These are phyloP conservation scores for Penicillium herquei DNA, from an alignment of 495 filamentous ascomycete species.

Conservation along the genomic window DNA sequence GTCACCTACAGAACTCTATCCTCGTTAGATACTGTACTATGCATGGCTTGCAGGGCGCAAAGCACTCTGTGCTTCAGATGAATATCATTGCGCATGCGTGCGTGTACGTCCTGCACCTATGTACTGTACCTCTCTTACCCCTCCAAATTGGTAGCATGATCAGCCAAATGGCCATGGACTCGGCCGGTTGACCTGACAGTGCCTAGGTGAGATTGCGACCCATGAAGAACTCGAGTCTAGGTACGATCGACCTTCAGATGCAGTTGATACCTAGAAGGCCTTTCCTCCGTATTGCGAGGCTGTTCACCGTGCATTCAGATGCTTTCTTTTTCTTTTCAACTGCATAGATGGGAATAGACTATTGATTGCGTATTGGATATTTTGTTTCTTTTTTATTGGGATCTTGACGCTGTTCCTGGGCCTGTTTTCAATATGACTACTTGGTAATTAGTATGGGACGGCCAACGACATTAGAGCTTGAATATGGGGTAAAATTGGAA, in stretches of 20 bases:
- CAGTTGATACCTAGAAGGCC: no score
- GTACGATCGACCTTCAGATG: no score
- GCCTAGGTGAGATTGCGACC: not conserved
- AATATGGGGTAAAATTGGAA: no score
- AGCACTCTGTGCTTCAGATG: not conserved
- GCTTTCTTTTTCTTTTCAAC: not conserved
- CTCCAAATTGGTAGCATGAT: no score
- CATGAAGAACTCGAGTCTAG: no score
- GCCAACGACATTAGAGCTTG: no score
- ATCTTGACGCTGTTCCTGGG: conserved; percentile 4
- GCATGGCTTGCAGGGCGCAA: conserved; percentile 15
- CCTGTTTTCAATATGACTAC: conserved; percentile 7
- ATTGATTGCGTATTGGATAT: not conserved
- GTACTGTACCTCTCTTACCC: no score
- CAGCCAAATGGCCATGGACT: no score
- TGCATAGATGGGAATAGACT: not conserved
- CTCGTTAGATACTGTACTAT: conserved; percentile 10
- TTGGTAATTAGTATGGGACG: no score
- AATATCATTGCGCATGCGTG: not conserved
- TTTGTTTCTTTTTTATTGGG: not conserved
- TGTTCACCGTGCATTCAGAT: no score
- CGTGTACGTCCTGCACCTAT: not conserved
- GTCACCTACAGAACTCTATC: conserved; percentile 12
- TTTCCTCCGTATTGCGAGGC: no score
- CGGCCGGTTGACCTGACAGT: no score